Evolutionary conservation across 176 grass and related monocot genomes (phyloP).

Genomic region (Raddia guianensis): DNA sequence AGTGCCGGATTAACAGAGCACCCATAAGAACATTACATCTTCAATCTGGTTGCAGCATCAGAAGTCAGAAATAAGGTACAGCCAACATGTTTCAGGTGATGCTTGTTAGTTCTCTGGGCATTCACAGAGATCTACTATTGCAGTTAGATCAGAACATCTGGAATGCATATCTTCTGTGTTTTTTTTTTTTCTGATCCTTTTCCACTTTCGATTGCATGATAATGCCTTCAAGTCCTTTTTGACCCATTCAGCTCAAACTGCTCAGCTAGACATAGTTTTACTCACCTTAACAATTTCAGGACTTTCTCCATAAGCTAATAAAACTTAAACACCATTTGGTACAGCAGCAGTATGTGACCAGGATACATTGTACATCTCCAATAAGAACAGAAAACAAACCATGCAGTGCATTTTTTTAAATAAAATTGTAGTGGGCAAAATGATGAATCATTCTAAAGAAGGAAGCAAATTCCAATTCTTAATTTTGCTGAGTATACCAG

Average conservation of each 20-base stretch:
- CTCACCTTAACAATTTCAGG: background rate
- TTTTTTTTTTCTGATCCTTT: background rate
- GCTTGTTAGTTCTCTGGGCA: background rate
- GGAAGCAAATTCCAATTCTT: background rate
- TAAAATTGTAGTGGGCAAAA: background rate
- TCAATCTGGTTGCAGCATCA: constrained; percentile 8
- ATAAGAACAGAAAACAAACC: background rate
- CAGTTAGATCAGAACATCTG: background rate
- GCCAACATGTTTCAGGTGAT: constrained; percentile 17
- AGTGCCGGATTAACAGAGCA: constrained; percentile 8
- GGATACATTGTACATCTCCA: background rate
- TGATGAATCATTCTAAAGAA: background rate
- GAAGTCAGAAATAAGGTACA: constrained; percentile 20
- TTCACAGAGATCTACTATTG: constrained; percentile 5
- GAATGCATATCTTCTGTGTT: background rate
- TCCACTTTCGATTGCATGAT: background rate
- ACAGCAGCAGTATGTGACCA: background rate
- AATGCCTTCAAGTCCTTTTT: background rate
- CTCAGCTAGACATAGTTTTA: background rate
- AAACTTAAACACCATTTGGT: background rate
- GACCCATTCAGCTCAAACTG: background rate
- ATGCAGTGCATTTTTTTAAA: background rate
- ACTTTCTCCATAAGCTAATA: background rate
- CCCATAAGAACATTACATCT: constrained; percentile 12
- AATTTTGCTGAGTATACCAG: background rate